Evolutionary conservation across 805 yeast species (phyloP), one percentile per base, ranked within the genome.

Genomic region (Isabelozyma gotoi): DNA sequence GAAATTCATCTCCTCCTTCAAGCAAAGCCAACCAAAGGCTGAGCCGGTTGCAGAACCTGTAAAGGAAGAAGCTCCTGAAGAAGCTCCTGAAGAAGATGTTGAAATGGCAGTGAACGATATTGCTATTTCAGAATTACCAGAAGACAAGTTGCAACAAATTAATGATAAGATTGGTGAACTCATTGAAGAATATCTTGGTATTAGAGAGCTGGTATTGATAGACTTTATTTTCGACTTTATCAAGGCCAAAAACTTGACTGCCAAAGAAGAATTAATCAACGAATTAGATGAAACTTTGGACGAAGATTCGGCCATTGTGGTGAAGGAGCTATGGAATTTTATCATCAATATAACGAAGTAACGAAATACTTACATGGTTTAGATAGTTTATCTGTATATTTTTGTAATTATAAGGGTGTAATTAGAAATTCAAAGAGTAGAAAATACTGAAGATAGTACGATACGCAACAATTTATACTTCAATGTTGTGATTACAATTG

Each of bases 261-360:
- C 53, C 7, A 65, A 64, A 33, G 60, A 58, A 4, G 62, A 54
- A 4, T 65, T 80, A 39, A 46, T 72, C 15, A 56, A 59, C 3
- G 85, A 79, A 45, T 63, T 81, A 34, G 57, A 60, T 14, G 84
- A 81, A 48, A 70, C 77, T 1, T 59, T 77, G 37, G 81, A 77
- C 38, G 80, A 76, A 10, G 81, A 77, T 51, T 70, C 80, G 3
- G 52, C 49, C 14, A 57, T 53, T 14, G 63, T 77, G 43, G 71
- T 68, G 15, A 64, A 71, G n/a, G 68, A 67, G 45, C 61, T 77
- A 24, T 70, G 71, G 68, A 47, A 49, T 12, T 64, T 46, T 43
- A 47, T 53, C 11, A 33, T 21, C 15, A n/a, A 39, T 10, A 11
- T 33, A 3, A 24, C 29, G 29, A 24, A 24, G 29, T 24, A 24